Evolutionary conservation across 129 eudicot species (phyloP).

Genomic region (Lonicera japonica): DNA sequence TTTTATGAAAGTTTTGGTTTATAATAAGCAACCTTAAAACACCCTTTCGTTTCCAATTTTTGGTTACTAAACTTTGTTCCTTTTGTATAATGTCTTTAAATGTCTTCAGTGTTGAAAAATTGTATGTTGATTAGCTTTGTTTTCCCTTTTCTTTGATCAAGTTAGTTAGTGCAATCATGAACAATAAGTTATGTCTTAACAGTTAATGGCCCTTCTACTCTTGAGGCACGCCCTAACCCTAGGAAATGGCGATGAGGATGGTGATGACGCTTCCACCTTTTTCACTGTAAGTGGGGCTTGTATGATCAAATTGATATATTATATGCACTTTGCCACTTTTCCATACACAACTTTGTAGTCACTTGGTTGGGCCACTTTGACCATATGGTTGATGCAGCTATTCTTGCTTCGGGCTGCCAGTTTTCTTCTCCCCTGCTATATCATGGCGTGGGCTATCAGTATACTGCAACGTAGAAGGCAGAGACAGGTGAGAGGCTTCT

Average conservation of each 20-base stretch:
- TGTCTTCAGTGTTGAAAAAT: no score
- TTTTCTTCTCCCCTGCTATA: constrained; percentile 85
- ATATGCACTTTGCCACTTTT: neutral
- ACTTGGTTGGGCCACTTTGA: constrained; percentile 4
- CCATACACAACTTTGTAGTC: neutral
- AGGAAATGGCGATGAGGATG: constrained; percentile 50
- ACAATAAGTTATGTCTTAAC: constrained; percentile 17
- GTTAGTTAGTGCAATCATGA: no score
- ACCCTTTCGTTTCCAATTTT: no score
- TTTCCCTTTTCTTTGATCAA: no score
- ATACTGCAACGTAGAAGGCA: constrained; percentile 68
- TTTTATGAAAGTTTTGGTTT: no score
- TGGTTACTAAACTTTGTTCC: no score
- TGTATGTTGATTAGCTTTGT: no score
- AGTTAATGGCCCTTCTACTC: constrained; percentile 75
- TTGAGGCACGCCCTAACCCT: constrained; percentile 67
- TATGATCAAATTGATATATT: constrained; percentile 4
- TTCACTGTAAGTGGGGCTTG: constrained; percentile 52
- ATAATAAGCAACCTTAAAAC: no score
- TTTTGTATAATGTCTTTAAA: no score
- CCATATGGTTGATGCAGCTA: constrained; percentile 34
- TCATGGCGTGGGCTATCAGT: constrained; percentile 83
- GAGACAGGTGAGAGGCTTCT: constrained; percentile 53
- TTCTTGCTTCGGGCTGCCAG: constrained; percentile 80
- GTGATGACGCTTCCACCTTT: constrained; percentile 49